Evolutionary conservation across 2,329 filamentous ascomycete genomes (phyloP), one percentile per base, ranked within the genome.

Genomic region (Xylaria sp.): DNA sequence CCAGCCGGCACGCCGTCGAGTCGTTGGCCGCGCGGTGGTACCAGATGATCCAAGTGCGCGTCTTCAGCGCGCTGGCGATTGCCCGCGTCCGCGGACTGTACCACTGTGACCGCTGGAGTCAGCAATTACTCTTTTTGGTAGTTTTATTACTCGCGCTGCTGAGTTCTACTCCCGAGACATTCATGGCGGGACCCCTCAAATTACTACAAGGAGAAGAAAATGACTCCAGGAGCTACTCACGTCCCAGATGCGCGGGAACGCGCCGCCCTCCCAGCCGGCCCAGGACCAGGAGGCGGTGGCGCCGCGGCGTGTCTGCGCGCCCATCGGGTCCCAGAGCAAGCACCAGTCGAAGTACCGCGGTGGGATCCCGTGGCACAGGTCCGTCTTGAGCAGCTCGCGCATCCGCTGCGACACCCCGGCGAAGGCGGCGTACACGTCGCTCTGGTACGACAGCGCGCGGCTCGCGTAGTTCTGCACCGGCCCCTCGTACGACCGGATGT

Each of bases 291-390:
- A 54, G 0, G 57, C 11, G 5, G 49, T 43, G 4, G 27, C 47
- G 19, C 19, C 23, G 3, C 56, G 40, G 7, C 57, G 57, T 9
- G 49, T 37, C 33, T 41, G 49, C 27, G 7, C 11, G 27, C 31
- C 31, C 43, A 59, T 47, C 19, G 57, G 57, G 8, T 59, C 57
- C 57, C 57, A 59, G 15, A 59, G 49, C 5, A 59, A 35, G 15
- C 57, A 59, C 57, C 57, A 59, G 49, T 59, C 57, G 27, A 59
- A 59, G 41, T 59, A 59, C 5, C 33, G 57, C 35, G 57, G 49
- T 27, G 57, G 57, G n/a, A 59, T 41, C 11, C 57, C 57, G 21
- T 59, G 57, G 49, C 57, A 59, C 3, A 59, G 49, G 13, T 59
- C 57, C 2, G 21, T 37, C 5, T 19, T 3, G 5, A 59, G 15